These are phyloP conservation scores for Coelastrella sp. DNA, from an alignment of 139 green algal species.

Conservation along the genomic window DNA sequence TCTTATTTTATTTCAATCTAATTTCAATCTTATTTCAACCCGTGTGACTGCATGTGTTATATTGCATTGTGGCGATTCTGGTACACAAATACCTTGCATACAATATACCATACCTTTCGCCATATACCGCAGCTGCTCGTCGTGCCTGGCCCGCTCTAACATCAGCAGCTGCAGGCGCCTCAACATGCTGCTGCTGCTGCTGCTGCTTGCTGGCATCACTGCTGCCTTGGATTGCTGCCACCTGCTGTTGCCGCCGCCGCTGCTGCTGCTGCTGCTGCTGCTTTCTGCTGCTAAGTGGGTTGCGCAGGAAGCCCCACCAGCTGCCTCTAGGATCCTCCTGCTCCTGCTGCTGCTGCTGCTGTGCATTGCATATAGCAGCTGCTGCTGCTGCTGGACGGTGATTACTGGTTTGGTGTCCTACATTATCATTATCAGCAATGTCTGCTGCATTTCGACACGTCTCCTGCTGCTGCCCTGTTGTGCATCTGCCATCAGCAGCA, in stretches of 20 bases:
- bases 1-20: no score
- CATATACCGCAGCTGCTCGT: conserved; percentile 32
- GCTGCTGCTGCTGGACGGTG: not conserved
- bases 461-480: no score
- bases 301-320: conserved; percentile 10
- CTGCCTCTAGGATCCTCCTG: conserved; percentile 6
- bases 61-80: no score
- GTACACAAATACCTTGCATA: no score
- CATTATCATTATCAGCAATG: not conserved
- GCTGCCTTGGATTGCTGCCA: not conserved
- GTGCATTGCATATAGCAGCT: not conserved
- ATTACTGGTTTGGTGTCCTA: not conserved
- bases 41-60: no score
- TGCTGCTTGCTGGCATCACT: not conserved
- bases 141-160: not conserved
- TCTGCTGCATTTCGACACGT: no score
- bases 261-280: conserved; percentile 35
- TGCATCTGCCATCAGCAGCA: no score
- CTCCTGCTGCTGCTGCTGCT: conserved; percentile 23
- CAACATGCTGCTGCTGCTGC: not conserved
- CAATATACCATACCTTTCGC: conserved; percentile 4
- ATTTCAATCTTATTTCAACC: no score
- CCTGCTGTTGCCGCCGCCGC: not conserved
- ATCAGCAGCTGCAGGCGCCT: not conserved
- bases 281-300: not conserved